phyloP scores from a whole-genome alignment of 345 rosid genomes.

The Rhodamnia argentea region DNA sequence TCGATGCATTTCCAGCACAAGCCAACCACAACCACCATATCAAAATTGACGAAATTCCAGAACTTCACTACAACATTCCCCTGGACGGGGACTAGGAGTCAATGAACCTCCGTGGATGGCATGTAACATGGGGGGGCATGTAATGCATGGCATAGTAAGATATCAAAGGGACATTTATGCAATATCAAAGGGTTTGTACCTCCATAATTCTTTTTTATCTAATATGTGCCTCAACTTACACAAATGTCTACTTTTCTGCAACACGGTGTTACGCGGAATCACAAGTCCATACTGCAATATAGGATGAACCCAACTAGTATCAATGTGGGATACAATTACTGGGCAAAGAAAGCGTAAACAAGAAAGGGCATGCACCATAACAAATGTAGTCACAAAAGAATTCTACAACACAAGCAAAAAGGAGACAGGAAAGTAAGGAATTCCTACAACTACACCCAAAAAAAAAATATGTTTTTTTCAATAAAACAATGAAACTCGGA shows the following conservation, averaged over 20 bases:
- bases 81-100: background rate
- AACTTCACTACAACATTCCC: background rate
- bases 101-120: no score
- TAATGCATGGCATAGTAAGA: background rate
- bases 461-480: background rate
- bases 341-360: background rate
- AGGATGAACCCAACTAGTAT: background rate
- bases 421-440: background rate
- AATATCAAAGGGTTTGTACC: no score
- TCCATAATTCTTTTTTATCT: conserved; percentile 26
- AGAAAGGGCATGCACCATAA: background rate
- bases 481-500: background rate
- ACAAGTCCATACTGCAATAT: background rate
- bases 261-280: background rate
- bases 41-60: background rate
- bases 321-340: background rate
- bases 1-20: background rate
- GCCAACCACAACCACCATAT: background rate
- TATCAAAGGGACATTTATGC: no score
- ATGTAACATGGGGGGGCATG: background rate
- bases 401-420: background rate
- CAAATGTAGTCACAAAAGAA: background rate
- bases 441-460: background rate
- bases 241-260: background rate
- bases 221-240: background rate